These are phyloP conservation scores for Lactarius sp. DNA, from an alignment of 768 basidiomycete species.

Conservation along the genomic window DNA sequence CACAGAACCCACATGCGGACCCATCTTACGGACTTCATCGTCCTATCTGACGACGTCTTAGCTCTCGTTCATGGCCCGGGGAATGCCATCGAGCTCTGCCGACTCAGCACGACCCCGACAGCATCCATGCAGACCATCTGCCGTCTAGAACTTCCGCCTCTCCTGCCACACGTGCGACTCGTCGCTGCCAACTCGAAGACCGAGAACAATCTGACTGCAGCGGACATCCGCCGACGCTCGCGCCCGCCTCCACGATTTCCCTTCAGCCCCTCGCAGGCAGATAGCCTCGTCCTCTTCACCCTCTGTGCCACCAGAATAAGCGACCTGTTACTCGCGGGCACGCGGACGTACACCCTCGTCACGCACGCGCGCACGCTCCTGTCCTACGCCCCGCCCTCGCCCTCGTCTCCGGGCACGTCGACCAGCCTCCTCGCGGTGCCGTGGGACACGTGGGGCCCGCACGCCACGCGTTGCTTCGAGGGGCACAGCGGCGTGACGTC, in stretches of 20 bases:
- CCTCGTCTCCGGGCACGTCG: no score
- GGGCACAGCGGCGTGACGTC: background rate
- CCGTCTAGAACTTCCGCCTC: background rate
- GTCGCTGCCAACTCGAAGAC: background rate
- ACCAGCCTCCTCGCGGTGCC: no score
- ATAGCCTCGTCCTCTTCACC: background rate
- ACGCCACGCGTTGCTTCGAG: background rate
- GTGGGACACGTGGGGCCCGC: no score
- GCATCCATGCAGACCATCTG: background rate
- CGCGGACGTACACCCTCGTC: no score
- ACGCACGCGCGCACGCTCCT: no score
- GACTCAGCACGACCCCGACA: background rate
- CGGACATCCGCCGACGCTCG: background rate
- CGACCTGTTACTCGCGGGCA: no score
- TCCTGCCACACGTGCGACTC: background rate
- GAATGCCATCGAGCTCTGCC: constrained; percentile 10
- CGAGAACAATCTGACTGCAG: background rate
- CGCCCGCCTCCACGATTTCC: background rate
- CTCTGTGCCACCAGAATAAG: background rate
- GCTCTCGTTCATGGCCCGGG: constrained; percentile 1
- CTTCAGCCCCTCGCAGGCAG: background rate
- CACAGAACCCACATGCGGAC: background rate
- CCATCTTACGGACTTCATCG: constrained; percentile 6
- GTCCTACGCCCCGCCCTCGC: no score
- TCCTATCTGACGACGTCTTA: constrained; percentile 2